Percentiles rank a stretch among this genome's conserved stretches.
Evolutionary conservation across 2,329 filamentous ascomycete genomes (phyloP).

Genomic region (Apiospora arundinis): DNA sequence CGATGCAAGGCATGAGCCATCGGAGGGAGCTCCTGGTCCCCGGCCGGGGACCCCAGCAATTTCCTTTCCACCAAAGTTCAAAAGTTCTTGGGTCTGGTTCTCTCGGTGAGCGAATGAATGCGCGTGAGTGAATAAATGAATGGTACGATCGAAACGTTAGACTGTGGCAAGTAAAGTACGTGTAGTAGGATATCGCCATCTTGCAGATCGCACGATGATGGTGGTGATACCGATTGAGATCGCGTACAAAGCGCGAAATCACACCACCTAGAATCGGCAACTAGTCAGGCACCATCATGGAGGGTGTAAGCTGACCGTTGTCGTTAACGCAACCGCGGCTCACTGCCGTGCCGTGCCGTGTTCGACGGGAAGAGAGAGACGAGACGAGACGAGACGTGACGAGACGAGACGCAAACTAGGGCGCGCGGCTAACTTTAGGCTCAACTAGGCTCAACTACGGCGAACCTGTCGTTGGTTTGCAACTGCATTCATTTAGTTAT

Average conservation of each 20-base stretch:
- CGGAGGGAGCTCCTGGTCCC: background rate
- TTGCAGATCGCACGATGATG: background rate
- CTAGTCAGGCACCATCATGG: background rate
- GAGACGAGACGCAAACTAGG: background rate
- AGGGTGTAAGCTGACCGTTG: background rate
- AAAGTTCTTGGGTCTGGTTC: too few species aligned
- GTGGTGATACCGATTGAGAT: background rate
- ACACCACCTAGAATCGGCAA: background rate
- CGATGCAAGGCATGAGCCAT: background rate
- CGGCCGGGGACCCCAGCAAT: background rate
- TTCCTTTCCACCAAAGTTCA: background rate
- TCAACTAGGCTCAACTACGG: background rate
- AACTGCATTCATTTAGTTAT: background rate
- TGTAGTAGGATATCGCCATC: too few species aligned
- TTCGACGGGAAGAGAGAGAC: background rate
- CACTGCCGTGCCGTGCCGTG: background rate
- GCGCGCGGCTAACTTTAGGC: conserved; percentile 10
- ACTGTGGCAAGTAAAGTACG: too few species aligned
- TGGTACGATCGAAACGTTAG: background rate
- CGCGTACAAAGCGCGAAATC: background rate
- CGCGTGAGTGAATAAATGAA: too few species aligned
- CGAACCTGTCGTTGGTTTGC: background rate
- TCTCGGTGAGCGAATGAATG: too few species aligned
- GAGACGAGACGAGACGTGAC: too few species aligned
- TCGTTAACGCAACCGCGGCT: background rate